Evolutionary conservation across 495 filamentous ascomycete genomes (phyloP), one percentile per base, ranked within the genome.

Genomic region (Penicillium atrosanguineum): DNA sequence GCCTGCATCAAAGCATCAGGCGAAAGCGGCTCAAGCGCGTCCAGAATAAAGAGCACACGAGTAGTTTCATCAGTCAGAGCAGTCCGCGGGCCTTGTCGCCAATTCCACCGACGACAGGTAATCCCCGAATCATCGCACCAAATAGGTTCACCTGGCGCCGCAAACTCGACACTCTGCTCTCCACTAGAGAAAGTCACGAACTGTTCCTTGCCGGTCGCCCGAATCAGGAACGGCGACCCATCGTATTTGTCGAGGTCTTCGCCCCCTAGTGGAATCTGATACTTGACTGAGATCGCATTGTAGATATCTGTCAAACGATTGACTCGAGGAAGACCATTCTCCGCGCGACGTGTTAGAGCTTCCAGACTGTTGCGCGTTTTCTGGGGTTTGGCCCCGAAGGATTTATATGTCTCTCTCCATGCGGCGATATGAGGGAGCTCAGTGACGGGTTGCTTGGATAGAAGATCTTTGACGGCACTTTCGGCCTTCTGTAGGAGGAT

Each of bases 281-380:
- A 56, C 52, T 69, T 71, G 53, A 71, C 55, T 6, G 65, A 69
- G 28, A 71, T 66, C 18, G 66, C 64, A 44, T 69, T 71, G 56
- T 69, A 69, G 51, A 71, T 69, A 45, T 69, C 66, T 11, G 68
- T 71, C 44, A 71, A 50, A 16, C 66, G 64, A 39, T 71, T 71
- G 26, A 71, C 56, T 0, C 66, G 59, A 1, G 66, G 68, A 8
- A 71, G 36, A 8, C 68, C 68, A 28, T 20, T 43, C 38, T 67
- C 61, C 36, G 55, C 66, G 3, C 66, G 68, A 12, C 68, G 68
- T 4, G 62, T 67, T 19, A 71, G 31, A 5, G 68, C 59, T 40
- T 71, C 66, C 12, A 71, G 48, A 37, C 66, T 65, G 48, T 62
- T 65, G 31, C 60, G 59, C 4, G 56, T 65, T 38, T 65, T 62